Conservation (phyloP, 208 protist species). For the Leishmania arabica region DNA sequence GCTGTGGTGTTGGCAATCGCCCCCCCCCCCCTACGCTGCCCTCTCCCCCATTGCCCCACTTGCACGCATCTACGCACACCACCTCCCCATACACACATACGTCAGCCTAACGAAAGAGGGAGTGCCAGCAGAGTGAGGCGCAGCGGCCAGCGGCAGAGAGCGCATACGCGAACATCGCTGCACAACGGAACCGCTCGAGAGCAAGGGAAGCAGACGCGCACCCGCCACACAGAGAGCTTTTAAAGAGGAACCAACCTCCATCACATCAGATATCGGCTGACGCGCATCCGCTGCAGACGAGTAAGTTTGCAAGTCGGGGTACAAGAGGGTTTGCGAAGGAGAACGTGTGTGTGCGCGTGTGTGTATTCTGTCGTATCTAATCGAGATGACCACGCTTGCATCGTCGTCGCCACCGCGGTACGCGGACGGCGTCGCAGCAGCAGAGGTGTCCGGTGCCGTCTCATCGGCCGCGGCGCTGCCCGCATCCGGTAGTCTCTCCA, state of each 20-base stretch:
- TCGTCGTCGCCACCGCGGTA: slow-evolving; percentile 8
- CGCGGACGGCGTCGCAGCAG: background rate
- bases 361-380: background rate
- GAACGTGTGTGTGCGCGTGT: background rate
- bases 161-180: background rate
- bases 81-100: background rate
- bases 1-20: background rate
- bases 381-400: background rate
- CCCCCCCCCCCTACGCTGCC: background rate
- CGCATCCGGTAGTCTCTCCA: slow-evolving; percentile 24
- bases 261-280: background rate
- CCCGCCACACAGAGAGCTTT: background rate
- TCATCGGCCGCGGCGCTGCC: background rate
- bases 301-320: background rate
- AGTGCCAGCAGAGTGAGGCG: background rate
- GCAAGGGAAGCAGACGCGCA: background rate
- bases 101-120: background rate
- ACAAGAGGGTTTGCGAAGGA: background rate
- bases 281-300: background rate
- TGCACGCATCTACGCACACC: background rate
- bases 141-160: background rate
- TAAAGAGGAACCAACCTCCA: background rate
- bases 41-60: background rate
- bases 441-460: background rate
- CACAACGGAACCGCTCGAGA: background rate